Conservation (phyloP, 371 early-diverging fungal species). For the Paraphysoderma sedebokerense region DNA sequence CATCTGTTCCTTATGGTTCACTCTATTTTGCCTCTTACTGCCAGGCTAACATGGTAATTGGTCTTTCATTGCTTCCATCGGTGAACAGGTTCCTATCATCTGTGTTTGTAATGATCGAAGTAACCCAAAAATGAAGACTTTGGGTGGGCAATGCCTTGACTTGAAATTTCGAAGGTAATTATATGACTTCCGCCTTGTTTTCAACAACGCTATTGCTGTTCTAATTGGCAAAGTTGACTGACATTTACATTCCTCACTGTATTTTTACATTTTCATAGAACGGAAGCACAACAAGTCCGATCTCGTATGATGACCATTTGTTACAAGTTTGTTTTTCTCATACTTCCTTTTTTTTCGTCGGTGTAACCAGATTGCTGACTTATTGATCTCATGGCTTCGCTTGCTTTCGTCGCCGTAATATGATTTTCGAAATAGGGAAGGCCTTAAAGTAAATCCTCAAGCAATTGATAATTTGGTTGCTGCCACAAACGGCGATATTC, state of each 20-base stretch:
- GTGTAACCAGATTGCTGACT: neutral
- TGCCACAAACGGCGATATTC: slow-evolving; percentile 81
- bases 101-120: slow-evolving; percentile 98
- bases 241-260: neutral
- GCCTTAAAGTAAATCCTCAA: slow-evolving; percentile 54
- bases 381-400: neutral
- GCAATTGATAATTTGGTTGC: slow-evolving; percentile 76
- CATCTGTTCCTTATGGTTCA: neutral
- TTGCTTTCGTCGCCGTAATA: slow-evolving; percentile 9
- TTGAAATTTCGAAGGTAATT: slow-evolving; percentile 60
- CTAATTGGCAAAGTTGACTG: no score
- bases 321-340: slow-evolving; percentile 24
- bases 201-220: no score
- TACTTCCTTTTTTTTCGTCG: neutral
- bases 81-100: slow-evolving; percentile 75
- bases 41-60: slow-evolving; percentile 1
- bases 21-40: neutral
- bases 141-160: slow-evolving; percentile 81
- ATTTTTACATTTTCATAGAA: slow-evolving; percentile 12
- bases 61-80: neutral
- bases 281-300: slow-evolving; percentile 44
- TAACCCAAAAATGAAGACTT: slow-evolving; percentile 74
- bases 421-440: slow-evolving; percentile 38
- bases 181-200: no score
- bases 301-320: slow-evolving; percentile 67